phyloP scores from a whole-genome alignment of 208 protist genomes.

The Strigomonas culicis region DNA sequence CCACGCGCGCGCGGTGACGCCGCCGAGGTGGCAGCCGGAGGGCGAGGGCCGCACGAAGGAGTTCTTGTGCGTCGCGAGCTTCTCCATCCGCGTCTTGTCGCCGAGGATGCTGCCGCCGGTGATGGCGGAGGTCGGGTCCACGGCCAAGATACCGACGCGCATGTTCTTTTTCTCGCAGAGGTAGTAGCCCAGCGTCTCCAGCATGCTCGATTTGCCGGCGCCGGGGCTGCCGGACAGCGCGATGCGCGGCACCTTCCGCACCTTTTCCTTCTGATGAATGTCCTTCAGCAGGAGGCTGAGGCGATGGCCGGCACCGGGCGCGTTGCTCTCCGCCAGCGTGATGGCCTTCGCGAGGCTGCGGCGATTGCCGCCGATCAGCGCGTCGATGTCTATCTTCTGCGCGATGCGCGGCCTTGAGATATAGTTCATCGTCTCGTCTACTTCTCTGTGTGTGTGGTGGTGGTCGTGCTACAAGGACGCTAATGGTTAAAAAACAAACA shows the following conservation, averaged over 20 bases:
- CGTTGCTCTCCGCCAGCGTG: conserved; percentile 61
- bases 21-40: conserved; percentile 86
- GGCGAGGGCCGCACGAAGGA: conserved; percentile 93
- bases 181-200: conserved; percentile 81
- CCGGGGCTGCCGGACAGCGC: conserved; percentile 94
- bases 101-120: conserved; percentile 93
- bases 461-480: not conserved
- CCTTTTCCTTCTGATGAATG: conserved; percentile 25
- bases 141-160: conserved; percentile 80
- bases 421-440: conserved; percentile 23
- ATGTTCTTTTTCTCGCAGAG: conserved; percentile 35
- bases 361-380: conserved; percentile 40
- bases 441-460: not conserved
- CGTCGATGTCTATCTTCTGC: conserved; percentile 22
- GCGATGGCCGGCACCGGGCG: conserved; percentile 22
- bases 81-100: conserved; percentile 95
- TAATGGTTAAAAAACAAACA: not conserved
- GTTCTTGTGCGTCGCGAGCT: conserved; percentile 68
- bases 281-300: conserved; percentile 33
- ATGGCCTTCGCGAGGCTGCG: conserved; percentile 61
- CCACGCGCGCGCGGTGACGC: conserved; percentile 85
- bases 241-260: conserved; percentile 59
- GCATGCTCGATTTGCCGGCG: conserved; percentile 94
- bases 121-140: conserved; percentile 90
- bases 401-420: conserved; percentile 17